Evolutionary conservation across 1,284 basidiomycete genomes (phyloP).

Genomic region (Hemileia vastatrix): DNA sequence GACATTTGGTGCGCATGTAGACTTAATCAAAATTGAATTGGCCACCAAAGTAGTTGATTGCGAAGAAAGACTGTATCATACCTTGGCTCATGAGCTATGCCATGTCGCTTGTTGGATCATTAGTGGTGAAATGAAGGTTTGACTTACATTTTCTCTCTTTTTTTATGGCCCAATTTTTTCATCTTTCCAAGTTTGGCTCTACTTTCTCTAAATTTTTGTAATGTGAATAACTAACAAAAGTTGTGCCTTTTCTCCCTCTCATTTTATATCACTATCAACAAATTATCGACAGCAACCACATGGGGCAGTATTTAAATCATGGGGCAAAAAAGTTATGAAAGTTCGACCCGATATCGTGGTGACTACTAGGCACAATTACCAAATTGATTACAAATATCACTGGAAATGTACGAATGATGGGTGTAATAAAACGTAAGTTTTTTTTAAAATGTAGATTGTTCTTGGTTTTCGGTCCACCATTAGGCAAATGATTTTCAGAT

Average conservation of each 20-base stretch:
- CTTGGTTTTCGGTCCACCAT: neutral
- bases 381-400: constrained; percentile 63
- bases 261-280: neutral
- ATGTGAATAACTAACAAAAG: too few species aligned
- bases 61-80: constrained; percentile 63
- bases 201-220: too few species aligned
- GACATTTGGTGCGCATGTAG: constrained; percentile 50
- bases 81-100: constrained; percentile 76
- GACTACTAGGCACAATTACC: constrained; percentile 64
- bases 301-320: constrained; percentile 48
- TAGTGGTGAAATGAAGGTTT: constrained; percentile 55
- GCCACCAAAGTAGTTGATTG: constrained; percentile 66
- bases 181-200: too few species aligned
- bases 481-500: neutral
- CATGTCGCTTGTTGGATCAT: constrained; percentile 74
- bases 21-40: constrained; percentile 53
- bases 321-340: constrained; percentile 51
- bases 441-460: neutral
- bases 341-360: constrained; percentile 59
- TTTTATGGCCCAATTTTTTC: too few species aligned
- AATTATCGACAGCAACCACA: constrained; percentile 38
- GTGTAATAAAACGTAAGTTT: constrained; percentile 56
- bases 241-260: too few species aligned
- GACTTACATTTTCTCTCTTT: constrained; percentile 46
- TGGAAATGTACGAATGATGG: constrained; percentile 56